A percentile compares a stretch with the other conserved stretches of the same genome.
These are phyloP conservation scores for Royoungia palumana DNA, from an alignment of 768 basidiomycete species.

Conservation along the genomic window DNA sequence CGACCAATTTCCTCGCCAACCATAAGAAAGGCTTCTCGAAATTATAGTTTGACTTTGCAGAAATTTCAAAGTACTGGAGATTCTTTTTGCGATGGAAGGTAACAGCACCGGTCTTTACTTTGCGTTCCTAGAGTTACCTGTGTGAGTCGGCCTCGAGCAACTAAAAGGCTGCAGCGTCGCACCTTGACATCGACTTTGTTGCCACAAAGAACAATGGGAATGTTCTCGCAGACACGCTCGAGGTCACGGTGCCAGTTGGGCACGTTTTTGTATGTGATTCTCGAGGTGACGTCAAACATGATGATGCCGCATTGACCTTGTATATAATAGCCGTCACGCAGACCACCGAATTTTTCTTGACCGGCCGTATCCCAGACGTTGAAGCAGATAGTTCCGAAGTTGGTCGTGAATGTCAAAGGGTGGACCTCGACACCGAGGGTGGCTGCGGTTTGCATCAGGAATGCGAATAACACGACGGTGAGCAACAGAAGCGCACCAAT, in stretches of 20 bases:
- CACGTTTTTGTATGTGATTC: slow-evolving; percentile 99
- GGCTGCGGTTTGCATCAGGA: slow-evolving; percentile 48
- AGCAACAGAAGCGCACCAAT: slow-evolving; percentile 61
- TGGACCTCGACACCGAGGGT: slow-evolving; percentile 99
- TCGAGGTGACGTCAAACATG: slow-evolving; percentile 99
- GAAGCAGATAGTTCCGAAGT: slow-evolving; percentile 98
- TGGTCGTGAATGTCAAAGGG: slow-evolving; percentile 93
- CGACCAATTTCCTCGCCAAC: slow-evolving; percentile 97
- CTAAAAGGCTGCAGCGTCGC: slow-evolving; percentile 20
- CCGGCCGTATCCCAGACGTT: slow-evolving; percentile 99
- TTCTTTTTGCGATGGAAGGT: slow-evolving; percentile 99
- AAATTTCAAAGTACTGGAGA: slow-evolving; percentile 99
- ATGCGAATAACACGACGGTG: slow-evolving; percentile 11
- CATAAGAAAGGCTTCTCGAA: slow-evolving; percentile 99
- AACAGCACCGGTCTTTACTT: slow-evolving; percentile 97
- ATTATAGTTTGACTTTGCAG: slow-evolving; percentile 99
- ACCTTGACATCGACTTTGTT: slow-evolving; percentile 99
- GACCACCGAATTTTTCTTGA: slow-evolving; percentile 99
- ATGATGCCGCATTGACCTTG: slow-evolving; percentile 99
- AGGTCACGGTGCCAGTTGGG: slow-evolving; percentile 99
- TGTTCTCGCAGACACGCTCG: slow-evolving; percentile 99
- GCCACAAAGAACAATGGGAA: slow-evolving; percentile 98
- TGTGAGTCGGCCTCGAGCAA: slow-evolving; percentile 3
- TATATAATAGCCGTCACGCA: slow-evolving; percentile 95
- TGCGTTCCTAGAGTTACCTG: slow-evolving; percentile 74